Evolutionary conservation across 148 eudicot genomes (phyloP).

Genomic region (Nepenthes mirabilis): DNA sequence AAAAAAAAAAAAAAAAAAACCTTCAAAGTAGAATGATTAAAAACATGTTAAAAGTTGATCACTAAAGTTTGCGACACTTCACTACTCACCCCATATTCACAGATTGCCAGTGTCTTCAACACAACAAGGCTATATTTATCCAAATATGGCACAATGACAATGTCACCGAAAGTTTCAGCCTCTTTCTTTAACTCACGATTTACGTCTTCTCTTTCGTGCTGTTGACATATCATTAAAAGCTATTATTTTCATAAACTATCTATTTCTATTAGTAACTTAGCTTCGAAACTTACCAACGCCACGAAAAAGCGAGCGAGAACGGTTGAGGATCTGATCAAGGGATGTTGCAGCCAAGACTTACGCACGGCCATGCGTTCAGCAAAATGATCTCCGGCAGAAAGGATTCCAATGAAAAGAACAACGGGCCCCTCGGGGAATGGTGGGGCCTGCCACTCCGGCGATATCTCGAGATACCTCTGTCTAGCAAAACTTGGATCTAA

Average conservation of each 20-base stretch:
- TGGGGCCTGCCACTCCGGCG: constrained; percentile 48
- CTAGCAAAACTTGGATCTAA: constrained; percentile 56
- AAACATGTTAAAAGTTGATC: not conserved
- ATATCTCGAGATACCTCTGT: constrained; percentile 62
- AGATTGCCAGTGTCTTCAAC: constrained; percentile 76
- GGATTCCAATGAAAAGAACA: constrained; percentile 58
- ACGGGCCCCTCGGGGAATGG: constrained; percentile 42
- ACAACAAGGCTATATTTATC: constrained; percentile 91
- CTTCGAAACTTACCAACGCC: constrained; percentile 39
- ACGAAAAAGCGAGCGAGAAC: constrained; percentile 72
- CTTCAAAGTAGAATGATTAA: not conserved
- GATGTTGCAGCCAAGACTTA: constrained; percentile 85
- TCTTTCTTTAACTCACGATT: constrained; percentile 69
- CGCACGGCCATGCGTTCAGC: constrained; percentile 88
- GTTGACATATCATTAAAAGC: constrained; percentile 1
- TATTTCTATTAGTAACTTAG: not conserved
- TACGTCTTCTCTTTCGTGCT: constrained; percentile 56
- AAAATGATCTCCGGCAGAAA: constrained; percentile 79
- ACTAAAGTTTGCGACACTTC: not conserved
- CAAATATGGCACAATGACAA: constrained; percentile 71
- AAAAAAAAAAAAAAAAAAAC: not conserved
- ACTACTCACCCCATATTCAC: constrained; percentile 74
- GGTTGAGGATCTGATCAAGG: constrained; percentile 29
- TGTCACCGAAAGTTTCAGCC: constrained; percentile 74
- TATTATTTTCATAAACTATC: not conserved